Evolutionary conservation across 208 protist genomes (phyloP).

Genomic region (Trypanosoma caninum): DNA sequence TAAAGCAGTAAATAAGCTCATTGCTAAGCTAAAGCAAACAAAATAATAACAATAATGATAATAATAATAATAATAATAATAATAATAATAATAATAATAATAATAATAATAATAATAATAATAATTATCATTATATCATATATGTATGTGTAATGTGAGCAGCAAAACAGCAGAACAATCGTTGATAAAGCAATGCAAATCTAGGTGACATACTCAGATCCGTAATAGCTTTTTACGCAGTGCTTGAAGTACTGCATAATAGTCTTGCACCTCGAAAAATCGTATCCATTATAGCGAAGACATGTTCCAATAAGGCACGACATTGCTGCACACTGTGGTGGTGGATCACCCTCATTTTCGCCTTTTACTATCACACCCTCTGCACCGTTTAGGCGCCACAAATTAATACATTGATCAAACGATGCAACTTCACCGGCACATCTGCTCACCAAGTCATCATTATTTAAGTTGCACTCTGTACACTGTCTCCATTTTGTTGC

Average conservation of each 20-base stretch:
- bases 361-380: slow-evolving; percentile 47
- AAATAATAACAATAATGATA: slow-evolving; percentile 11
- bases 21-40: slow-evolving; percentile 5
- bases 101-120: slow-evolving; percentile 5
- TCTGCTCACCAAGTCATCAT: slow-evolving; percentile 23
- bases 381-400: slow-evolving; percentile 49
- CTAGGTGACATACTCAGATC: slow-evolving; percentile 53
- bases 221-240: slow-evolving; percentile 78
- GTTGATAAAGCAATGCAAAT: background rate
- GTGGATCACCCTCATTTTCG: slow-evolving; percentile 71
- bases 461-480: slow-evolving; percentile 49
- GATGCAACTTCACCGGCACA: slow-evolving; percentile 29
- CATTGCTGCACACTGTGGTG: slow-evolving; percentile 68
- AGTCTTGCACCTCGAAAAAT: slow-evolving; percentile 65
- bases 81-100: slow-evolving; percentile 15
- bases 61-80: slow-evolving; percentile 10
- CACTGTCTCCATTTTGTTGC: slow-evolving; percentile 58
- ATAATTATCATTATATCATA: slow-evolving; percentile 4
- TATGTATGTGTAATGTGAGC: slow-evolving; percentile 4
- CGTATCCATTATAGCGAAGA: slow-evolving; percentile 65
- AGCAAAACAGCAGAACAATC: slow-evolving; percentile 5
- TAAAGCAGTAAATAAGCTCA: slow-evolving; percentile 66
- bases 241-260: slow-evolving; percentile 79
- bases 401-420: slow-evolving; percentile 61
- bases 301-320: slow-evolving; percentile 74